Evolutionary conservation across 2,329 filamentous ascomycete species (phyloP).

Genomic region (Dactylella cylindrospora): DNA sequence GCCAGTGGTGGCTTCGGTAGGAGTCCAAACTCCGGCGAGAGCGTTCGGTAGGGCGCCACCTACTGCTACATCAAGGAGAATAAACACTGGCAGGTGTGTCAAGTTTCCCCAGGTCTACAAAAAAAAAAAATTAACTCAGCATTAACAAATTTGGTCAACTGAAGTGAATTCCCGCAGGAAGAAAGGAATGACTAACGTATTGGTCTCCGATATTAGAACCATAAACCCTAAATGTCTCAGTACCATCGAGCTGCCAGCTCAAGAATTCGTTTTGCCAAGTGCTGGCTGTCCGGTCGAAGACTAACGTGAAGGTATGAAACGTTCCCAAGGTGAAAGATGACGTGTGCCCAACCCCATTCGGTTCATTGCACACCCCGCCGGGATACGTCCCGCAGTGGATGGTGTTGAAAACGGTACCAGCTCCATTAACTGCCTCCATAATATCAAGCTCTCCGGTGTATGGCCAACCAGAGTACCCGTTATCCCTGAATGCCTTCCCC

Average conservation of each 20-base stretch:
- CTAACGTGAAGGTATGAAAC: slow-evolving; percentile 51
- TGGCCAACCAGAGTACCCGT: slow-evolving; percentile 54
- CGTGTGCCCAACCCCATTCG: slow-evolving; percentile 50
- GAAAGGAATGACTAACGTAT: slow-evolving; percentile 20
- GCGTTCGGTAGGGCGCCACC: slow-evolving; percentile 53
- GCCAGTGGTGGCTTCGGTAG: slow-evolving; percentile 51
- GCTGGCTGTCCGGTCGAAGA: slow-evolving; percentile 50
- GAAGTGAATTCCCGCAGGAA: too few species aligned
- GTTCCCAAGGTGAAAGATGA: slow-evolving; percentile 48
- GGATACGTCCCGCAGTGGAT: slow-evolving; percentile 54
- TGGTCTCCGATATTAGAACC: slow-evolving; percentile 48
- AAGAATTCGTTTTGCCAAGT: slow-evolving; percentile 51
- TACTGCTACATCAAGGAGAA: slow-evolving; percentile 54
- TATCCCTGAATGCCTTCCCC: slow-evolving; percentile 52
- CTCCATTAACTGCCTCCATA: slow-evolving; percentile 55
- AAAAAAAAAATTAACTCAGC: slow-evolving; percentile 19
- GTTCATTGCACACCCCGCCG: slow-evolving; percentile 55
- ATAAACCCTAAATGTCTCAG: slow-evolving; percentile 48
- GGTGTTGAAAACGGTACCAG: slow-evolving; percentile 51
- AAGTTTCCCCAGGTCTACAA: slow-evolving; percentile 50
- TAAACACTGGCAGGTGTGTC: slow-evolving; percentile 50
- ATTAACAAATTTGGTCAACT: too few species aligned
- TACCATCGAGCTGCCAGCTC: slow-evolving; percentile 52
- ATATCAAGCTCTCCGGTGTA: slow-evolving; percentile 56
- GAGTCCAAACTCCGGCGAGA: slow-evolving; percentile 50